Conservation (phyloP, 495 filamentous ascomycete species). For the Sporormia fimetaria region DNA sequence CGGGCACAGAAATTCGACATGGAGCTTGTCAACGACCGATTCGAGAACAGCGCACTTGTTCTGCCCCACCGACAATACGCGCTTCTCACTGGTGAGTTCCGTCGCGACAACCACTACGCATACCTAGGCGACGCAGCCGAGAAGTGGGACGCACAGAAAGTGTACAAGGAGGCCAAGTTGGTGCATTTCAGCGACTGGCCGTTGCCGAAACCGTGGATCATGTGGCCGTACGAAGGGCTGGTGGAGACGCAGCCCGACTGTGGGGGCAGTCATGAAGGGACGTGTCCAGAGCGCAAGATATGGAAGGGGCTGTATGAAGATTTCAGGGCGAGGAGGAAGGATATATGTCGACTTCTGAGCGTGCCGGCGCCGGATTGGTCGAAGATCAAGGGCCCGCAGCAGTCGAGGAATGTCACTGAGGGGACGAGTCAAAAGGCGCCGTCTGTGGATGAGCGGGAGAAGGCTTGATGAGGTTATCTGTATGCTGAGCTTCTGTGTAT, state of each 20-base stretch:
- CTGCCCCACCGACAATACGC: slow-evolving; percentile 67
- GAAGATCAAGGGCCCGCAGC: slow-evolving; percentile 11
- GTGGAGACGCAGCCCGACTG: slow-evolving; percentile 50
- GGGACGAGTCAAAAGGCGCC: slow-evolving; percentile 14
- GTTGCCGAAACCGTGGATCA: slow-evolving; percentile 67
- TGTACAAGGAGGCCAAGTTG: slow-evolving; percentile 56
- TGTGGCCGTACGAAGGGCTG: slow-evolving; percentile 45
- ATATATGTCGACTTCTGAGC: slow-evolving; percentile 29
- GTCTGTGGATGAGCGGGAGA: slow-evolving; percentile 1
- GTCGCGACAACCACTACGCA: slow-evolving; percentile 42
- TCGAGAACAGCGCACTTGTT: slow-evolving; percentile 52
- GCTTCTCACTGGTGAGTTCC: slow-evolving; percentile 61
- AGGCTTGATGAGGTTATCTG: not conserved
- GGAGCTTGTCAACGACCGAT: slow-evolving; percentile 63
- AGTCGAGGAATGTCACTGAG: slow-evolving; percentile 9
- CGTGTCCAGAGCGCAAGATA: slow-evolving; percentile 52
- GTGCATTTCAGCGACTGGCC: slow-evolving; percentile 79
- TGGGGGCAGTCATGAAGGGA: slow-evolving; percentile 38
- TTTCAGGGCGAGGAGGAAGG: slow-evolving; percentile 51
- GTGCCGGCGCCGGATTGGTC: slow-evolving; percentile 31
- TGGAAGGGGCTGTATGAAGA: slow-evolving; percentile 65
- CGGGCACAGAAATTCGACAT: slow-evolving; percentile 27
- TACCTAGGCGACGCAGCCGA: slow-evolving; percentile 55
- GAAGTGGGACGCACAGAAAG: slow-evolving; percentile 55
- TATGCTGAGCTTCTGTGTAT: no score